These are phyloP conservation scores for Penicillium concentricum DNA, from an alignment of 2,329 filamentous ascomycete genomes.

Conservation along the genomic window DNA sequence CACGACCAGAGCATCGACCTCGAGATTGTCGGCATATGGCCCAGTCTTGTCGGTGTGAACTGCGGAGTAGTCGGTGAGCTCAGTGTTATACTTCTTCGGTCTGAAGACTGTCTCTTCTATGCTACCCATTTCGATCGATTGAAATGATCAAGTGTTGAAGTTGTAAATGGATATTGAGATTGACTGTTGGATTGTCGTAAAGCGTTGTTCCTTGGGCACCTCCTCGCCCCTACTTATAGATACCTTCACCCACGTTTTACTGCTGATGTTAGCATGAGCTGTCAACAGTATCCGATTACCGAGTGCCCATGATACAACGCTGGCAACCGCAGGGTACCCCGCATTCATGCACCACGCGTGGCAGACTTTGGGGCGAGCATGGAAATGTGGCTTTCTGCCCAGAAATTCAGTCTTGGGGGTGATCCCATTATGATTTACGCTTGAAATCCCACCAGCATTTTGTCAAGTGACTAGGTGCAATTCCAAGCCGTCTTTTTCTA, in stretches of 20 bases:
- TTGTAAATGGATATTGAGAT: not conserved
- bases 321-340: not conserved
- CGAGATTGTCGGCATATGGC: constrained; percentile 19
- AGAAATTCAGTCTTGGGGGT: too few species aligned
- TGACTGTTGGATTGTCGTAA: not conserved
- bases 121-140: constrained; percentile 1
- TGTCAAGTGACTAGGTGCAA: not conserved
- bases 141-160: not conserved
- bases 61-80: constrained; percentile 11
- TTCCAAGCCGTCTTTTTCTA: not conserved
- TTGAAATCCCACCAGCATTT: too few species aligned
- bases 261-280: not conserved
- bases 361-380: not conserved
- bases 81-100: constrained; percentile 13
- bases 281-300: not conserved
- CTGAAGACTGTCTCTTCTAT: not conserved
- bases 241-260: too few species aligned
- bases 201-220: not conserved
- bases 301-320: not conserved
- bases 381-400: not conserved
- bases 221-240: not conserved
- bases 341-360: not conserved
- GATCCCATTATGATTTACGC: not conserved
- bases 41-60: constrained; percentile 9
- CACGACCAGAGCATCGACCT: constrained; percentile 30